phyloP scores from a whole-genome alignment of 2,329 filamentous ascomycete species.

The Fusarium torulosum region DNA sequence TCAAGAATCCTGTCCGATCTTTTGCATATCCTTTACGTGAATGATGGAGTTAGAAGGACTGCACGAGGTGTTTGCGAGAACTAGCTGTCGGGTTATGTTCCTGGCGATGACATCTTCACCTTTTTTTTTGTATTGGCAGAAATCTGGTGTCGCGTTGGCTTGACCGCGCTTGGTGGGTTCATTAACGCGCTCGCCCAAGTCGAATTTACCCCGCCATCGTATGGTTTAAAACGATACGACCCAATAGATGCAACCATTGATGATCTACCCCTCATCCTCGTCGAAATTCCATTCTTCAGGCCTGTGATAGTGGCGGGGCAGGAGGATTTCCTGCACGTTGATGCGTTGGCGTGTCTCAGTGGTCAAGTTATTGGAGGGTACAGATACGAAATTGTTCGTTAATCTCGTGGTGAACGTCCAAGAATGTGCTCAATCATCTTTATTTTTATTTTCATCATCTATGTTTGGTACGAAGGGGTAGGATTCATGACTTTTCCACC shows the following conservation, averaged over 20 bases:
- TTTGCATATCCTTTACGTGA: conserved; percentile 2
- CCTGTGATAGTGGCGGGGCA: conserved; percentile 18
- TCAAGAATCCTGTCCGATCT: conserved; percentile 1
- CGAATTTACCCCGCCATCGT: conserved; percentile 46
- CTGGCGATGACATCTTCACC: conserved; percentile 18
- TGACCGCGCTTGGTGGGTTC: conserved; percentile 32
- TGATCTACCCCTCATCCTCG: conserved; percentile 39
- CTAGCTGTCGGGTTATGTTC: conserved; percentile 7
- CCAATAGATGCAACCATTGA: conserved; percentile 18
- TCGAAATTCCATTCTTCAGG: neutral
- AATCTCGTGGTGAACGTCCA: too few species aligned
- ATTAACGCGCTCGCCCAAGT: conserved; percentile 27
- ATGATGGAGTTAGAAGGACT: neutral
- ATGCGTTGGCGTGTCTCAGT: conserved; percentile 1
- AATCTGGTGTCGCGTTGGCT: conserved; percentile 31
- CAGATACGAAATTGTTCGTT: too few species aligned
- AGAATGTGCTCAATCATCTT: conserved; percentile 18
- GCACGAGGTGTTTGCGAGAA: neutral
- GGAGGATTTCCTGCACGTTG: neutral
- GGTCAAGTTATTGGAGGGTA: too few species aligned
- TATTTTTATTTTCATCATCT: conserved; percentile 43
- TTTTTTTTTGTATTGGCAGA: conserved; percentile 11
- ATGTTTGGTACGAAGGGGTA: conserved; percentile 42
- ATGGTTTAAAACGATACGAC: conserved; percentile 43
- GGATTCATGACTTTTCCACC: conserved; percentile 44